Evolutionary conservation across 148 eudicot genomes (phyloP).

Genomic region (Persicaria maculosa): DNA sequence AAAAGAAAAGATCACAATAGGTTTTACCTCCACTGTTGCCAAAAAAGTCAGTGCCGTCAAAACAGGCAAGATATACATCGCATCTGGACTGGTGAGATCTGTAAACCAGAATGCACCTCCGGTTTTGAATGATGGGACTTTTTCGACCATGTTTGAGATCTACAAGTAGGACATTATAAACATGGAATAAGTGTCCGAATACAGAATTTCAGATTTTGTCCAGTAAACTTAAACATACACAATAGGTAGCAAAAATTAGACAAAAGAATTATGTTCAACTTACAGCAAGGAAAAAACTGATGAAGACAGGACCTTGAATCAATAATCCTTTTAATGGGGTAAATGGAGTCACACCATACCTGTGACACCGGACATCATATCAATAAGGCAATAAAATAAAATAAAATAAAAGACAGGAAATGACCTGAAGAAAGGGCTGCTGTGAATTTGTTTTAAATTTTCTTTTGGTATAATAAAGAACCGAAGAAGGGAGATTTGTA

Average conservation of each 20-base stretch:
- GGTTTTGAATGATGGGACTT: constrained; percentile 80
- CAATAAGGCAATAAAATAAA: background rate
- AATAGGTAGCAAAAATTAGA: background rate
- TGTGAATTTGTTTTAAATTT: background rate
- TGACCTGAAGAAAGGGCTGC: background rate
- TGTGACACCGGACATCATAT: constrained; percentile 26
- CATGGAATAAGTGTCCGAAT: background rate
- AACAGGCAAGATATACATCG: constrained; percentile 63
- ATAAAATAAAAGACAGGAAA: background rate
- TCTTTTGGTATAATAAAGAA: background rate
- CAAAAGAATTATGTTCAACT: constrained; percentile 26
- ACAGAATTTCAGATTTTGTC: background rate
- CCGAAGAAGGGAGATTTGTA: background rate
- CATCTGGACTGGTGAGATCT: constrained; percentile 83
- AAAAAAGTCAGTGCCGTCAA: constrained; percentile 70
- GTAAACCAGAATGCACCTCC: constrained; percentile 93
- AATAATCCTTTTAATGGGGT: constrained; percentile 82
- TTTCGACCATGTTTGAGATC: constrained; percentile 89
- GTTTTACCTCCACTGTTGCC: constrained; percentile 76
- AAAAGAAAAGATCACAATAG: background rate
- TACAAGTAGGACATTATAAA: constrained; percentile 20
- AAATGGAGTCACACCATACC: constrained; percentile 82
- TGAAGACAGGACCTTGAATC: constrained; percentile 75
- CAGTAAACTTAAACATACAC: background rate
- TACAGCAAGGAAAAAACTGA: constrained; percentile 96